Conservation (phyloP, 345 rosid species). For the Garcia nutans region DNA sequence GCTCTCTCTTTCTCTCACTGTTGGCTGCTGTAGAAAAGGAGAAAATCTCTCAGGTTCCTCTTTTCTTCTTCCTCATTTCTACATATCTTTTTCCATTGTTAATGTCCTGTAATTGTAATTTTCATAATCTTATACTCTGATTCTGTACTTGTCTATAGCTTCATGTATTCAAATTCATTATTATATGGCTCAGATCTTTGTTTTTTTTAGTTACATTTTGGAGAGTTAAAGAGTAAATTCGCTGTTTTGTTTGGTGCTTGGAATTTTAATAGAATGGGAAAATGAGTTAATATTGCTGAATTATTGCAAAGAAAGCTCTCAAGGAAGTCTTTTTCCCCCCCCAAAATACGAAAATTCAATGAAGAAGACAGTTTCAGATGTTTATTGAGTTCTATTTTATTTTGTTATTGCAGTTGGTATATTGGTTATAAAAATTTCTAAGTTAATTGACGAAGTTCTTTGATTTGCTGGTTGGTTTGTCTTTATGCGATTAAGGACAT, state of each 20-base stretch:
- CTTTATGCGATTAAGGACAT: neutral
- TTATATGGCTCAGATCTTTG: neutral
- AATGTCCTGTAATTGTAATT: no score
- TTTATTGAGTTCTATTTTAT: neutral
- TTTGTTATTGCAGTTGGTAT: neutral
- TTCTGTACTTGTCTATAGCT: no score
- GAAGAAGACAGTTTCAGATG: neutral
- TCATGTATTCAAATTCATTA: no score
- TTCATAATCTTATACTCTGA: no score
- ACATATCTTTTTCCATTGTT: no score
- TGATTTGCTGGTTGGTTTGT: neutral
- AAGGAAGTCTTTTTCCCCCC: neutral
- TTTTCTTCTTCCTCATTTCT: no score
- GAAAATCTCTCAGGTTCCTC: no score
- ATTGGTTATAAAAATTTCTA: no score
- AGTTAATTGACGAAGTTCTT: neutral
- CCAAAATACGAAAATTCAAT: neutral
- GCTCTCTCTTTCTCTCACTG: no score
- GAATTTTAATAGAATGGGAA: neutral
- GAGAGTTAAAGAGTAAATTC: no score
- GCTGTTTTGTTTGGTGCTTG: slow-evolving; percentile 3
- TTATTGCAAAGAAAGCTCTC: neutral
- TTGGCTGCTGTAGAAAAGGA: no score
- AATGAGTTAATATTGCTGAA: neutral
- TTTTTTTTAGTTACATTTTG: neutral